Conservation (phyloP, 805 yeast genomes). For the Lipomyces oligophaga region DNA sequence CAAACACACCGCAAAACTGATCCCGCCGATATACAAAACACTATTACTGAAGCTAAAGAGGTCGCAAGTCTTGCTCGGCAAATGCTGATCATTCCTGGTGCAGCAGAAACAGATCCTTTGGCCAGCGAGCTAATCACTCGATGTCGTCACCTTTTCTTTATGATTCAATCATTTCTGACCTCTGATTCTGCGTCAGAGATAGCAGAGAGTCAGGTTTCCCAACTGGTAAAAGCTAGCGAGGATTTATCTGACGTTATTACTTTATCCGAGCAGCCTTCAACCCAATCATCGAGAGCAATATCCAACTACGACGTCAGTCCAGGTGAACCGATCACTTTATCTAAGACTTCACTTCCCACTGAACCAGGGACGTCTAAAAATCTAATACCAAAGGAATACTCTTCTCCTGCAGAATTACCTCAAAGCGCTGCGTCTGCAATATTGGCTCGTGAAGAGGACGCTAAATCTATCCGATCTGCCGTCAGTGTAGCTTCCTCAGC, state of each 20-base stretch:
- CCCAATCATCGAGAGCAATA: no score
- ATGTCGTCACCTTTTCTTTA: slow-evolving; percentile 12
- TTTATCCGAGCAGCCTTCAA: no score
- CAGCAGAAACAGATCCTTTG: slow-evolving; percentile 18
- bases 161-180: slow-evolving; percentile 7
- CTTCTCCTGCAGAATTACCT: no score
- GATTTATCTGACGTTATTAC: slow-evolving; percentile 7
- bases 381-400: no score
- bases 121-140: slow-evolving; percentile 26
- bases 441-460: no score
- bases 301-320: no score
- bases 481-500: no score
- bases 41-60: slow-evolving; percentile 12
- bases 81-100: slow-evolving; percentile 12
- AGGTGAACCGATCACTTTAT: no score
- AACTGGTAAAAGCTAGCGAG: slow-evolving; percentile 16
- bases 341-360: no score
- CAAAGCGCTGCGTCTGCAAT: no score
- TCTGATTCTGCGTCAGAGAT: slow-evolving; percentile 9
- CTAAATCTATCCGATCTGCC: no score
- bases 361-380: no score
- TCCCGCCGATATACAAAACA: neutral
- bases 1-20: neutral
- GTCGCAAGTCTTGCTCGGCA: slow-evolving; percentile 19
- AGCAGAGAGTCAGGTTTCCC: slow-evolving; percentile 5